phyloP scores from a whole-genome alignment of 139 green algal species.

The Helicosporidium sp. region DNA sequence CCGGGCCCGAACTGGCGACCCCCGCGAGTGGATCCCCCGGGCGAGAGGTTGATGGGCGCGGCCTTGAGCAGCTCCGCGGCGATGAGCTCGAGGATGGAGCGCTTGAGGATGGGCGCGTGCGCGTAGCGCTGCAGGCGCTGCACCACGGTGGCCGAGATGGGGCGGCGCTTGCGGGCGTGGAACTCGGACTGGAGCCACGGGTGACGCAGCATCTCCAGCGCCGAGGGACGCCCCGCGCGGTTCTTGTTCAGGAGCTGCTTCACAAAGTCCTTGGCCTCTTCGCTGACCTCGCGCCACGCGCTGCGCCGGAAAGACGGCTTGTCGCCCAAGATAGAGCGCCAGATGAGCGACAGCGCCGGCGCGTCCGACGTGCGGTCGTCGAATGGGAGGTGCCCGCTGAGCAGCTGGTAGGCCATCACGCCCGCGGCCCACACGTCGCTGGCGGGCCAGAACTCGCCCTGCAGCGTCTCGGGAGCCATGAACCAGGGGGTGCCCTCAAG shows the following conservation, averaged over 20 bases:
- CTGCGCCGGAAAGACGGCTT: slow-evolving; percentile 2
- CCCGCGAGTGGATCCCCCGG: too few species aligned
- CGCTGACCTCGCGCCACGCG: slow-evolving; percentile 44
- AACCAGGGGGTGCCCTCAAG: slow-evolving; percentile 78
- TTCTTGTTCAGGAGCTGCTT: slow-evolving; percentile 60
- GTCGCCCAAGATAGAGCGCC: slow-evolving; percentile 23
- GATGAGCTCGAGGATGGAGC: slow-evolving; percentile 74
- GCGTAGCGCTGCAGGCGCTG: slow-evolving; percentile 65
- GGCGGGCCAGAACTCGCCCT: slow-evolving; percentile 37
- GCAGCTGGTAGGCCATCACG: slow-evolving; percentile 74
- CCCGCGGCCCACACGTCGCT: slow-evolving; percentile 71
- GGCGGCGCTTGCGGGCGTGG: slow-evolving; percentile 21
- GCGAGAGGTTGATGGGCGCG: slow-evolving; percentile 3
- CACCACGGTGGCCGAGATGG: slow-evolving; percentile 46
- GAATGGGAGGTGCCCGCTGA: slow-evolving; percentile 62
- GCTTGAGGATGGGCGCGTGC: slow-evolving; percentile 41
- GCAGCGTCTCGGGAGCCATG: slow-evolving; percentile 63
- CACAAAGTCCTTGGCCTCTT: slow-evolving; percentile 65
- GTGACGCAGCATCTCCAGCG: slow-evolving; percentile 52
- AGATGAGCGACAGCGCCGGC: slow-evolving; percentile 53
- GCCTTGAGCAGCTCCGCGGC: slow-evolving; percentile 53
- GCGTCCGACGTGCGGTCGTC: slow-evolving; percentile 50
- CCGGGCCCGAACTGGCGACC: too few species aligned
- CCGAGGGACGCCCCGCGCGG: slow-evolving; percentile 32
- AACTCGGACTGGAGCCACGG: slow-evolving; percentile 40